These are phyloP conservation scores for Casaregolazyma lundiana DNA, from an alignment of 1,139 yeast species.

Conservation along the genomic window DNA sequence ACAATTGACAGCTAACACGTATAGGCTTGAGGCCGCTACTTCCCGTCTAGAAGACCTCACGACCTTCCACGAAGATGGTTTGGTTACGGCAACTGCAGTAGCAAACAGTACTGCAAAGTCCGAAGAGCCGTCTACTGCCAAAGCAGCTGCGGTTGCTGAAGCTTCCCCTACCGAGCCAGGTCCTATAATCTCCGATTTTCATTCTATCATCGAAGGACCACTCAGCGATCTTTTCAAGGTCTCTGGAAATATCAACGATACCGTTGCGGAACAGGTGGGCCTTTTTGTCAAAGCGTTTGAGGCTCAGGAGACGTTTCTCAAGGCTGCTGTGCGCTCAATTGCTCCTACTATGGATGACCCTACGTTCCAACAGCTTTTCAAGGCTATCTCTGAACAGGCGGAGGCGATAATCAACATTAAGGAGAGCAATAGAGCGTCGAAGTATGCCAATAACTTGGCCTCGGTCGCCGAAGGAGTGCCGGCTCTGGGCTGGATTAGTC, in stretches of 20 bases:
- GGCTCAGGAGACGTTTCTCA: constrained; percentile 55
- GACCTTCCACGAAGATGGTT: constrained; percentile 60
- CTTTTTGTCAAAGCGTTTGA: constrained; percentile 55
- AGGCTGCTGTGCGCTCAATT: constrained; percentile 53
- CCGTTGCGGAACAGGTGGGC: constrained; percentile 58
- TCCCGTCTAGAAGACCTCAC: constrained; percentile 88
- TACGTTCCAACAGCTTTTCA: constrained; percentile 51
- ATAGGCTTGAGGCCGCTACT: constrained; percentile 83
- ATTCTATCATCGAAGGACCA: constrained; percentile 46
- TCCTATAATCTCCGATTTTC: constrained; percentile 43
- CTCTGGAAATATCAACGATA: constrained; percentile 58
- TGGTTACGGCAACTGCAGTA: constrained; percentile 20
- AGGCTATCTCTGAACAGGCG: constrained; percentile 64
- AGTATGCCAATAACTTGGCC: constrained; percentile 65
- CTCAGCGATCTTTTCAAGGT: constrained; percentile 57
- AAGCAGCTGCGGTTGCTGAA: constrained; percentile 14
- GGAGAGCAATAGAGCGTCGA: constrained; percentile 68
- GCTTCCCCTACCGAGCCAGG: constrained; percentile 19
- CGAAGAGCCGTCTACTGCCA: constrained; percentile 9
- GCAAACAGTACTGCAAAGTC: constrained; percentile 29
- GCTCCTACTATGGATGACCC: constrained; percentile 56
- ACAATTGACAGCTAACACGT: not conserved
- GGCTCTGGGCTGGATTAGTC: constrained; percentile 79
- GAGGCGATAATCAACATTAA: constrained; percentile 57
- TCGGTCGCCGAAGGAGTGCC: constrained; percentile 88